Percentiles rank a stretch among this genome's conserved stretches.
These are phyloP conservation scores for Chaetoscypha palmicola DNA, from an alignment of 2,329 filamentous ascomycete species.

Conservation along the genomic window DNA sequence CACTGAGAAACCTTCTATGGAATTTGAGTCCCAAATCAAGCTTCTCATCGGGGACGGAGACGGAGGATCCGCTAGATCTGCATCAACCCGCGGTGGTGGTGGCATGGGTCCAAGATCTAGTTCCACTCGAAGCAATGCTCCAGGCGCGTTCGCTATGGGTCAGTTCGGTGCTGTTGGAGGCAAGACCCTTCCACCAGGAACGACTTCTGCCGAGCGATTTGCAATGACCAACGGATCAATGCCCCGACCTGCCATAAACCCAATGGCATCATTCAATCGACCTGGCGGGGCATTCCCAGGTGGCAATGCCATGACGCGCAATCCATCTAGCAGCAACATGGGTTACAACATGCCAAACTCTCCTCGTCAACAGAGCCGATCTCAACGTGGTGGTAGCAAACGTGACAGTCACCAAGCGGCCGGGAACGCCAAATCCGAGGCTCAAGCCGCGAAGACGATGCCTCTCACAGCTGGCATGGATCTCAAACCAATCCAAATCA, in stretches of 20 bases:
- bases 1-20: conserved; percentile 89
- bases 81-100: conserved; percentile 53
- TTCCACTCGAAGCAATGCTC: conserved; percentile 45
- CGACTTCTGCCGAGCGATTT: conserved; percentile 73
- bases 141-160: conserved; percentile 59
- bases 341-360: conserved; percentile 57
- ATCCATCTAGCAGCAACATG: conserved; percentile 50
- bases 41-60: conserved; percentile 74
- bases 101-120: conserved; percentile 41
- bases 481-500: conserved; percentile 68
- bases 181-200: conserved; percentile 63
- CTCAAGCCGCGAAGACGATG: conserved; percentile 76
- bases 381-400: conserved; percentile 58
- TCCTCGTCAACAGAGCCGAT: conserved; percentile 57
- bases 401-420: conserved; percentile 42
- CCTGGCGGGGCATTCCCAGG: conserved; percentile 58
- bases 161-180: conserved; percentile 51
- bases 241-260: conserved; percentile 43
- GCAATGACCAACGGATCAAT: conserved; percentile 51
- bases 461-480: conserved; percentile 80
- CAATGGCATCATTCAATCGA: conserved; percentile 55
- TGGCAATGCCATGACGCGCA: conserved; percentile 57
- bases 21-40: conserved; percentile 89
- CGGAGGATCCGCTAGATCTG: conserved; percentile 53
- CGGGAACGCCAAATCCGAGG: conserved; percentile 46